A percentile compares a stretch with the other conserved stretches of the same genome.
Conservation (phyloP, 331 rosid genomes). For the Spiraea crenata region DNA sequence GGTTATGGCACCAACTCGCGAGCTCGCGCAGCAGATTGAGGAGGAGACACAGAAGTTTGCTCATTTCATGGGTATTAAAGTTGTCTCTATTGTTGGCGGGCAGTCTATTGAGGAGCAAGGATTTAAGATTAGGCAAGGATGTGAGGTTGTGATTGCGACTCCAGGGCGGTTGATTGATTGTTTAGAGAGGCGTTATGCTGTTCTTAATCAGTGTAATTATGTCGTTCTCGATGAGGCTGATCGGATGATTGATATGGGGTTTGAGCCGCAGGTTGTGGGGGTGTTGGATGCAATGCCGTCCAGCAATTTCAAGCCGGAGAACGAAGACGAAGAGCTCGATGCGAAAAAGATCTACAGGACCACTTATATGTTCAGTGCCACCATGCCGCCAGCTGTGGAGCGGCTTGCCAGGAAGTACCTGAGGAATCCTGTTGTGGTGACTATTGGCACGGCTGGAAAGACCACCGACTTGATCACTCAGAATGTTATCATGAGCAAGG, state of each 20-base stretch:
- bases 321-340: slow-evolving; percentile 89
- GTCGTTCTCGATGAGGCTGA: slow-evolving; percentile 95
- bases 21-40: slow-evolving; percentile 91
- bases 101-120: slow-evolving; percentile 97
- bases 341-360: slow-evolving; percentile 83
- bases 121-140: slow-evolving; percentile 82
- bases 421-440: slow-evolving; percentile 91
- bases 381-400: slow-evolving; percentile 90
- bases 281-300: slow-evolving; percentile 95
- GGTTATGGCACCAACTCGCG: slow-evolving; percentile 97
- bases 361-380: slow-evolving; percentile 90
- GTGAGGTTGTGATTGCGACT: slow-evolving; percentile 88
- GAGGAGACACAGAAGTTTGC: slow-evolving; percentile 87
- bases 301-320: slow-evolving; percentile 81
- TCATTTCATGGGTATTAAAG: slow-evolving; percentile 72
- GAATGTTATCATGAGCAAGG: slow-evolving; percentile 69
- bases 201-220: slow-evolving; percentile 85
- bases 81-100: slow-evolving; percentile 93
- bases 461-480: slow-evolving; percentile 78
- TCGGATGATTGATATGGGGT: slow-evolving; percentile 93
- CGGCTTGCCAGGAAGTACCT: slow-evolving; percentile 85
- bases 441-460: slow-evolving; percentile 87
- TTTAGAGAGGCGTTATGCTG: slow-evolving; percentile 82
- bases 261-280: slow-evolving; percentile 88
- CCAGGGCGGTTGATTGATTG: slow-evolving; percentile 87